Evolutionary conservation across 257 asterid genomes (phyloP).

Genomic region (Gardenia jasminoides): DNA sequence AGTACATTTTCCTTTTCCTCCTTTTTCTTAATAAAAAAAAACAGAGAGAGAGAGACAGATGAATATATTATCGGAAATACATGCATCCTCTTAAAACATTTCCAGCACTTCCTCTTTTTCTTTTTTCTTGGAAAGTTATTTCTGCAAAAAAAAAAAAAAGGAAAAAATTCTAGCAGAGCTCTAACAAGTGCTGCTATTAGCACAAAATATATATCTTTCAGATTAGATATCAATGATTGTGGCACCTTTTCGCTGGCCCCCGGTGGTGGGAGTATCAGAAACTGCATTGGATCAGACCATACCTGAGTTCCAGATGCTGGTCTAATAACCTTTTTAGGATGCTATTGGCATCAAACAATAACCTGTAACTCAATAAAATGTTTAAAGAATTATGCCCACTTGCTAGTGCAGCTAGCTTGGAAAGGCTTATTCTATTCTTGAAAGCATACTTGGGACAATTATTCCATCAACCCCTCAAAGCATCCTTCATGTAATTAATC

Average conservation of each 20-base stretch:
- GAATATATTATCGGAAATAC: no score
- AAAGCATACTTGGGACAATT: slow-evolving; percentile 46
- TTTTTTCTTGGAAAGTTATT: background rate
- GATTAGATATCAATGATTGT: slow-evolving; percentile 32
- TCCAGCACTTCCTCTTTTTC: no score
- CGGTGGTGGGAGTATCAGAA: slow-evolving; percentile 37
- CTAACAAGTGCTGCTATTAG: background rate
- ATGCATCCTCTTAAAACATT: background rate
- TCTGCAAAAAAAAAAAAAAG: background rate
- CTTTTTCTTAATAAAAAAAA: no score
- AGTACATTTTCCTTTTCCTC: background rate
- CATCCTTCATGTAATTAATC: slow-evolving; percentile 5
- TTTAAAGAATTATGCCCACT: slow-evolving; percentile 34
- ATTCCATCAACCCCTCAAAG: slow-evolving; percentile 26
- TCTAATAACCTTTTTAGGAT: slow-evolving; percentile 35
- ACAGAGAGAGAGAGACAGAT: no score
- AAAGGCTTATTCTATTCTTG: slow-evolving; percentile 40
- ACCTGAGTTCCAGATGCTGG: slow-evolving; percentile 17
- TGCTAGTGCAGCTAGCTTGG: slow-evolving; percentile 32
- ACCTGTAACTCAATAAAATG: slow-evolving; percentile 27
- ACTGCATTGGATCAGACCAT: slow-evolving; percentile 25
- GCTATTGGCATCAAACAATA: slow-evolving; percentile 36
- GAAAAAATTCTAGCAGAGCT: background rate
- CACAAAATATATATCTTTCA: background rate
- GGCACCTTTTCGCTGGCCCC: slow-evolving; percentile 33